These are phyloP conservation scores for Oidiodendron maius DNA, from an alignment of 495 filamentous ascomycete species.

Conservation along the genomic window DNA sequence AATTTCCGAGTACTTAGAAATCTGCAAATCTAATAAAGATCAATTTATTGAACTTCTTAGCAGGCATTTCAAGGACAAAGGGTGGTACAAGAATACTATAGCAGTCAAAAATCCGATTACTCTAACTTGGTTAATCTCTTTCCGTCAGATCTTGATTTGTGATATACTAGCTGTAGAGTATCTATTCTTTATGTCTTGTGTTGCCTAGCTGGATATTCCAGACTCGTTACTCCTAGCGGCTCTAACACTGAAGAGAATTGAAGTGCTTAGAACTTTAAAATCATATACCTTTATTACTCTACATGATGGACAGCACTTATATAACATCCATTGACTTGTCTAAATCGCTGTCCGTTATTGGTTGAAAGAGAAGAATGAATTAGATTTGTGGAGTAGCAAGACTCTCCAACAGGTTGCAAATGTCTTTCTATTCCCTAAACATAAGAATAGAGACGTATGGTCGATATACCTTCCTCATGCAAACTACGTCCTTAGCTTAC, in stretches of 20 bases:
- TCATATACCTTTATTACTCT: not conserved
- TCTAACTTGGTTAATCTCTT: conserved; percentile 36
- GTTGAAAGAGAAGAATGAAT: conserved; percentile 11
- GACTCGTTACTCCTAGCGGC: not conserved
- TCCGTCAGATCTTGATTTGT: conserved; percentile 29
- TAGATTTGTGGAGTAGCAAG: conserved; percentile 6
- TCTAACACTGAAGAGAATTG: not conserved
- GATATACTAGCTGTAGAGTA: conserved; percentile 27
- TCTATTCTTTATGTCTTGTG: conserved; percentile 30
- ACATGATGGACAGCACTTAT: not conserved
- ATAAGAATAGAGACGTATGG: conserved; percentile 14
- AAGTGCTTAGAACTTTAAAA: not conserved
- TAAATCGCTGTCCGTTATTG: conserved; percentile 36
- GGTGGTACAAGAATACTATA: conserved; percentile 26
- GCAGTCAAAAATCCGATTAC: conserved; percentile 42
- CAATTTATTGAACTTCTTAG: conserved; percentile 30
- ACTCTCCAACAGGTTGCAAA: conserved; percentile 8
- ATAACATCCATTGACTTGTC: conserved; percentile 37
- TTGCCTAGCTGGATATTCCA: conserved; percentile 25
- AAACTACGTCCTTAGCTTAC: conserved; percentile 4
- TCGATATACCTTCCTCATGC: conserved; percentile 16
- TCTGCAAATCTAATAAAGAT: conserved; percentile 1
- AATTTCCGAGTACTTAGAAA: conserved; percentile 4
- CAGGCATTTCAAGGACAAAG: conserved; percentile 42
- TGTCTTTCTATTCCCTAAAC: conserved; percentile 11